phyloP scores from a whole-genome alignment of 1,139 yeast species.

The Meyerozyma carpophila region DNA sequence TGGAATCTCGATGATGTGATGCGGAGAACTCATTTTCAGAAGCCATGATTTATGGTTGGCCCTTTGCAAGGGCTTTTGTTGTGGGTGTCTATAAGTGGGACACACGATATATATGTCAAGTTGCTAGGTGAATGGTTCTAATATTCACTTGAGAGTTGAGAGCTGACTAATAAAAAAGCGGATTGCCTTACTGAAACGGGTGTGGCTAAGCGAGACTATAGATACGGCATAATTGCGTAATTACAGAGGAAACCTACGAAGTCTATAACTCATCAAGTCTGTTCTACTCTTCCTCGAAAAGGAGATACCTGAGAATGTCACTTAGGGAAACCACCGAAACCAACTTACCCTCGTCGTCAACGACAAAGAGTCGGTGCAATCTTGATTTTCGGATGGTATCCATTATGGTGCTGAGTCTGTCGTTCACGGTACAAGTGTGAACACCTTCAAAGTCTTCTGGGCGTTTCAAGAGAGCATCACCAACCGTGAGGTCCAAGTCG shows the following conservation, averaged over 20 bases:
- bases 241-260: neutral
- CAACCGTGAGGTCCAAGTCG: slow-evolving; percentile 86
- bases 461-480: slow-evolving; percentile 91
- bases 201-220: neutral
- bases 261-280: neutral
- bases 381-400: slow-evolving; percentile 91
- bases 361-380: slow-evolving; percentile 87
- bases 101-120: too few species aligned
- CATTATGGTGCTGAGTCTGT: slow-evolving; percentile 84
- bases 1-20: neutral
- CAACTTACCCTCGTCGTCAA: slow-evolving; percentile 72
- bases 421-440: slow-evolving; percentile 87
- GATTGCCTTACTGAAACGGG: neutral
- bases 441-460: slow-evolving; percentile 98
- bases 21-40: neutral
- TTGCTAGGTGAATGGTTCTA: too few species aligned
- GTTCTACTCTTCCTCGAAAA: slow-evolving; percentile 54
- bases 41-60: neutral
- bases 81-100: too few species aligned
- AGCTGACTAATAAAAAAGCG: neutral
- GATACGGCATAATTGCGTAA: neutral
- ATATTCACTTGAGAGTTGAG: neutral
- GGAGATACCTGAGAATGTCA: slow-evolving; percentile 81
- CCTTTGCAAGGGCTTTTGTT: neutral
- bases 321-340: slow-evolving; percentile 86